Conservation (phyloP, 805 yeast genomes). For the Candida boidinii region DNA sequence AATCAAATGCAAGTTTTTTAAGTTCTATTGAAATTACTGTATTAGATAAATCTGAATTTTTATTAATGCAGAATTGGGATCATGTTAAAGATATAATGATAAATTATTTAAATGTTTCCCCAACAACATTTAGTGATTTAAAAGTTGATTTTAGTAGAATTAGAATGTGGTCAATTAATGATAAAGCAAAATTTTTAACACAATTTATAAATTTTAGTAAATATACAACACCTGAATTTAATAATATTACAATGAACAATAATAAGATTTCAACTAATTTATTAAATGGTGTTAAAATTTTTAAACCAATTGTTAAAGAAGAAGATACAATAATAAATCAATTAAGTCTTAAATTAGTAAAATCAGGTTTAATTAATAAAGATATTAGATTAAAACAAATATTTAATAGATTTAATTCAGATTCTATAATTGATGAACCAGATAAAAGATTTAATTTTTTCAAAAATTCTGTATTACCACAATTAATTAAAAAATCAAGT, state of each 20-base stretch:
- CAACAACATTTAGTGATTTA: constrained; percentile 49
- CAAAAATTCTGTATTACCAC: constrained; percentile 64
- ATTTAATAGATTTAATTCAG: constrained; percentile 61
- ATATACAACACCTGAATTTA: constrained; percentile 73
- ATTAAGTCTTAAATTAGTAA: constrained; percentile 36
- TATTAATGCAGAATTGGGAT: constrained; percentile 90
- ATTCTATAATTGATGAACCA: constrained; percentile 56
- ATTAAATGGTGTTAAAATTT: constrained; percentile 47
- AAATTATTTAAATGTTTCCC: constrained; percentile 66
- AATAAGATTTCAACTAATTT: constrained; percentile 41
- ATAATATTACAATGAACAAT: constrained; percentile 40
- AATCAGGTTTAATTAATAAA: constrained; percentile 22
- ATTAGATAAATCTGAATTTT: constrained; percentile 76
- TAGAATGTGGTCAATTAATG: constrained; percentile 88
- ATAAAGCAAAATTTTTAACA: constrained; percentile 60
- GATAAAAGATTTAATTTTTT: constrained; percentile 79
- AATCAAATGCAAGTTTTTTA: constrained; percentile 45
- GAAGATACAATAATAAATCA: constrained; percentile 49
- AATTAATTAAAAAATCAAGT: constrained; percentile 50
- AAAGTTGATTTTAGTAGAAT: constrained; percentile 87
- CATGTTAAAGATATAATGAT: constrained; percentile 62
- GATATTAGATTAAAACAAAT: constrained; percentile 50
- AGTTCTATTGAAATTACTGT: constrained; percentile 80
- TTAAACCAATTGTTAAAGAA: constrained; percentile 36
- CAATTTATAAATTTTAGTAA: constrained; percentile 76